phyloP scores from a whole-genome alignment of 208 protist genomes.

The Balamuthia mandrillaris region DNA sequence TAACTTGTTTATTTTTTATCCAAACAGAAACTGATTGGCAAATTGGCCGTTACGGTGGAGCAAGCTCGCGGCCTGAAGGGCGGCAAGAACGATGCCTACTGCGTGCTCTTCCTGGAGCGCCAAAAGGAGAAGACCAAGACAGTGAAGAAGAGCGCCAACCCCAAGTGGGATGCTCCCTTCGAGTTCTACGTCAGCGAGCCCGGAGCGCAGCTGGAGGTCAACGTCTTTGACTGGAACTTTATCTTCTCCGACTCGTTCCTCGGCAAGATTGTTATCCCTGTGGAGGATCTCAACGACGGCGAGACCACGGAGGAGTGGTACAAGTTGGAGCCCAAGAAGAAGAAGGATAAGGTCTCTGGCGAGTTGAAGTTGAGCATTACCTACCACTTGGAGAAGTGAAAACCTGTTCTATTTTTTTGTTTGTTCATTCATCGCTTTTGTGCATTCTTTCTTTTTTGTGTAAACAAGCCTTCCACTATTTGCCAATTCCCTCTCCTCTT shows the following conservation, averaged over 20 bases:
- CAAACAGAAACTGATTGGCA: constrained; percentile 29
- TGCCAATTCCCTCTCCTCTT: no score
- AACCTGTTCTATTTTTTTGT: no score
- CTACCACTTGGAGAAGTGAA: no score
- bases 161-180: constrained; percentile 28
- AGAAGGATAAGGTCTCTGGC: constrained; percentile 27
- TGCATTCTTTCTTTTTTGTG: no score
- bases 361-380: constrained; percentile 3
- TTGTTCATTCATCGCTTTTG: no score
- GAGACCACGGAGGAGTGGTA: constrained; percentile 11
- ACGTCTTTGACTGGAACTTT: constrained; percentile 21
- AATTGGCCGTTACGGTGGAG: constrained; percentile 1
- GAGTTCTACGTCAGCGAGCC: constrained; percentile 31
- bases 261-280: constrained; percentile 10
- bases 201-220: not conserved
- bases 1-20: no score
- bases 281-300: not conserved
- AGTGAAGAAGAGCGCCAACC: constrained; percentile 25
- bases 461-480: no score
- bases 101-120: constrained; percentile 21
- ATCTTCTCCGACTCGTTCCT: constrained; percentile 31
- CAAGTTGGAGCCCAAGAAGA: constrained; percentile 28
- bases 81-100: constrained; percentile 23
- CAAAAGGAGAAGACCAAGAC: constrained; percentile 29
- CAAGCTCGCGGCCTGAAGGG: not conserved